Evolutionary conservation across 1,284 basidiomycete species (phyloP).

Genomic region (Moesziomyces aphidis): DNA sequence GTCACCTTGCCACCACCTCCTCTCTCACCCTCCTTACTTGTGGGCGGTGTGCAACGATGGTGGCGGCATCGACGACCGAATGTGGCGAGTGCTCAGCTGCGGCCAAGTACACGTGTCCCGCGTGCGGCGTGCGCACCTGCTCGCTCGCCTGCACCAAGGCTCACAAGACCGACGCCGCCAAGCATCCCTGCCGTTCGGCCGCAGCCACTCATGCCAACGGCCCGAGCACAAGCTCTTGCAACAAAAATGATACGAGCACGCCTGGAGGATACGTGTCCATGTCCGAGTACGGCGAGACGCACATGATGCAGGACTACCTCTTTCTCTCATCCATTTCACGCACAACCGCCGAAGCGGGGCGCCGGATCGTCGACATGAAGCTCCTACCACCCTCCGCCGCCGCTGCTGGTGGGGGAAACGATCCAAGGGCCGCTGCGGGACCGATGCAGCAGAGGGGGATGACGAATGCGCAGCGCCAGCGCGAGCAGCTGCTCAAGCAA

Average conservation of each 20-base stretch:
- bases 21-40: background rate
- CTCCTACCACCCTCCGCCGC: slow-evolving; percentile 12
- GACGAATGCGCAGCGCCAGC: slow-evolving; percentile 29
- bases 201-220: background rate
- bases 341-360: slow-evolving; percentile 16
- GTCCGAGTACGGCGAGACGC: slow-evolving; percentile 17
- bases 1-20: background rate
- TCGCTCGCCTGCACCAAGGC: slow-evolving; percentile 24
- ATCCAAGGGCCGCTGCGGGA: background rate
- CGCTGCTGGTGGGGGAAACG: background rate
- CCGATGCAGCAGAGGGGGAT: background rate
- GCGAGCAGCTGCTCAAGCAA: slow-evolving; percentile 38
- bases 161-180: slow-evolving; percentile 20
- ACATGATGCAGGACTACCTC: slow-evolving; percentile 35
- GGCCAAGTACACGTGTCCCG: slow-evolving; percentile 46
- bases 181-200: background rate
- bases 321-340: slow-evolving; percentile 35
- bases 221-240: background rate
- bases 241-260: no score
- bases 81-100: slow-evolving; percentile 13
- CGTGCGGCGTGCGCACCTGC: slow-evolving; percentile 26
- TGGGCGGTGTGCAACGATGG: slow-evolving; percentile 8
- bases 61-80: slow-evolving; percentile 10
- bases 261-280: slow-evolving; percentile 13
- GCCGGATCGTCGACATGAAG: slow-evolving; percentile 22